These are phyloP conservation scores for Hirschfeldia incana DNA, from an alignment of 345 rosid genomes.

Conservation along the genomic window DNA sequence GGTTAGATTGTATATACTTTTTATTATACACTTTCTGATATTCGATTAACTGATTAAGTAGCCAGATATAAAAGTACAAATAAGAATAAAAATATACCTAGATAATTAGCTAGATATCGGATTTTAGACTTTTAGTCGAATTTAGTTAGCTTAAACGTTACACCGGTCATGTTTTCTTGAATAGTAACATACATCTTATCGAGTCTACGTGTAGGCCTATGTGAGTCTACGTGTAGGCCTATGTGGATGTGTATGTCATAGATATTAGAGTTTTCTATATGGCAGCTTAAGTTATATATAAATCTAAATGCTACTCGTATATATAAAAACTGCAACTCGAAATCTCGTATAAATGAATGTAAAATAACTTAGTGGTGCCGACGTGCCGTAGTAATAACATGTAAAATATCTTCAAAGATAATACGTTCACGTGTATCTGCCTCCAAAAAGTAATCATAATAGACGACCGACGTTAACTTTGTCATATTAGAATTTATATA, in stretches of 20 bases:
- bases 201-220: no score
- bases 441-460: neutral
- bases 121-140: no score
- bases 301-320: slow-evolving; percentile 2
- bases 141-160: no score
- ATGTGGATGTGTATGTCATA: neutral
- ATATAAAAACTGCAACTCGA: no score
- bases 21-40: no score
- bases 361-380: neutral
- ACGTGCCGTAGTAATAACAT: neutral
- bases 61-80: no score
- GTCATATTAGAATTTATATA: neutral
- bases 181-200: no score
- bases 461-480: neutral
- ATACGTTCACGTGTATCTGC: slow-evolving; percentile 16
- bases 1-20: no score
- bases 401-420: neutral
- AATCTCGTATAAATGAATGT: neutral
- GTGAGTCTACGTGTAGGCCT: neutral
- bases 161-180: no score
- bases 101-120: no score
- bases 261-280: neutral
- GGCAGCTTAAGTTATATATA: neutral
- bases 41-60: no score
- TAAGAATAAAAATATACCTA: no score